Conservation (phyloP, 495 filamentous ascomycete species). For the Tetracladium setigerum region DNA sequence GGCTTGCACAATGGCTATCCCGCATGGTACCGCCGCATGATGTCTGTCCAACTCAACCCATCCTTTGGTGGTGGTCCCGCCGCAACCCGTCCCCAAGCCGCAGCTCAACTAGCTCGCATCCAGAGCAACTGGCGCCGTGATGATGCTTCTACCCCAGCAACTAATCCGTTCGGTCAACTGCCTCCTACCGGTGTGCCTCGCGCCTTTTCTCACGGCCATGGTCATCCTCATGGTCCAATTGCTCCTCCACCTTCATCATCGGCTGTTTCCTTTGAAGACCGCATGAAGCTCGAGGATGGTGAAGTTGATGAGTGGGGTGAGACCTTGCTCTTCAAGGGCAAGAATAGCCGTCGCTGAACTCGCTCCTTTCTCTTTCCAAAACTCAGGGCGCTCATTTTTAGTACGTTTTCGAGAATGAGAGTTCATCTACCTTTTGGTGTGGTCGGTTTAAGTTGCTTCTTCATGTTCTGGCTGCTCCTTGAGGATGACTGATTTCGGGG, state of each 20-base stretch:
- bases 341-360: too few relatives aligned
- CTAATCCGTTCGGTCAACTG: too few relatives aligned
- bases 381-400: too few relatives aligned
- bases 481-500: too few relatives aligned
- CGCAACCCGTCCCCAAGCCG: too few relatives aligned
- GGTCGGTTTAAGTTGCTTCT: too few relatives aligned
- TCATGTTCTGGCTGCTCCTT: too few relatives aligned
- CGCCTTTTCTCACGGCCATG: not conserved
- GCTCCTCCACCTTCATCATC: slow-evolving; percentile 3
- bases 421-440: too few relatives aligned
- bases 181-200: too few relatives aligned
- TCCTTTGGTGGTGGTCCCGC: too few relatives aligned
- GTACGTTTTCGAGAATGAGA: too few relatives aligned
- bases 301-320: slow-evolving; percentile 7
- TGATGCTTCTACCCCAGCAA: not conserved
- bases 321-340: not conserved
- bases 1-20: slow-evolving; percentile 51
- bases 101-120: not conserved
- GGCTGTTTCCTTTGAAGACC: not conserved
- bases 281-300: not conserved
- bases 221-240: not conserved
- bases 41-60: not conserved
- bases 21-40: slow-evolving; percentile 37
- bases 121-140: slow-evolving; percentile 5
- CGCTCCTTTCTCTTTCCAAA: too few relatives aligned